phyloP scores from a whole-genome alignment of 495 filamentous ascomycete species.

The Tuber borchii region DNA sequence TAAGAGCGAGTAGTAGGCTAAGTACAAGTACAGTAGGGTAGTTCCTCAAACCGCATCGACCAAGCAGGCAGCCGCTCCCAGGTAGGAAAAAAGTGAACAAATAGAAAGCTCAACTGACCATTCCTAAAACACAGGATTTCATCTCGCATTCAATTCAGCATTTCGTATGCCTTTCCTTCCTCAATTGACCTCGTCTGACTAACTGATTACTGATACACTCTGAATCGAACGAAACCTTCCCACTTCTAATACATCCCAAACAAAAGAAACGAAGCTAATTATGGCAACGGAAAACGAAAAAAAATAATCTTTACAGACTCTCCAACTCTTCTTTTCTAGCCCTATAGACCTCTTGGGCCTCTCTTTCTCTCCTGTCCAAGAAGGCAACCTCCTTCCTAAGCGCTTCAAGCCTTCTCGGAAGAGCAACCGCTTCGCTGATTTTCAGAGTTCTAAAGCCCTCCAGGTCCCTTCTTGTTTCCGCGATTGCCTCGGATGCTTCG shows the following conservation, averaged over 20 bases:
- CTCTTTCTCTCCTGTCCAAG: constrained; percentile 73
- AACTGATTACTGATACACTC: not conserved
- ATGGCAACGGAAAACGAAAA: not conserved
- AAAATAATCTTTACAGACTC: constrained; percentile 44
- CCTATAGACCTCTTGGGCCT: constrained; percentile 83
- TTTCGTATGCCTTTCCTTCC: not conserved
- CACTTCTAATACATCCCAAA: not conserved
- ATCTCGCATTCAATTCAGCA: not conserved
- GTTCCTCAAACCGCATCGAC: not conserved
- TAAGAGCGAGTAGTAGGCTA: not conserved
- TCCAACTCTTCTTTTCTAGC: constrained; percentile 70
- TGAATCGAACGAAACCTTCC: not conserved
- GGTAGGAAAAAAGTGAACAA: not conserved
- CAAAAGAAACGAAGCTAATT: not conserved
- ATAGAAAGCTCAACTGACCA: not conserved
- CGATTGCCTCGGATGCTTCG: constrained; percentile 70
- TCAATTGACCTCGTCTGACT: not conserved
- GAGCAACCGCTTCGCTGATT: constrained; percentile 68
- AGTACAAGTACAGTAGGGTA: not conserved
- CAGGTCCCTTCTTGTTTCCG: constrained; percentile 63
- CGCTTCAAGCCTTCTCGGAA: constrained; percentile 63
- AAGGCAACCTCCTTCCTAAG: constrained; percentile 77
- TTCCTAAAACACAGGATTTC: not conserved
- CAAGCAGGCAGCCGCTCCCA: not conserved
- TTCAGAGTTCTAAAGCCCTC: constrained; percentile 69